Evolutionary conservation across 2,329 filamentous ascomycete genomes (phyloP), one percentile per base, ranked within the genome.

Genomic region (Corniculantispora saksenae): DNA sequence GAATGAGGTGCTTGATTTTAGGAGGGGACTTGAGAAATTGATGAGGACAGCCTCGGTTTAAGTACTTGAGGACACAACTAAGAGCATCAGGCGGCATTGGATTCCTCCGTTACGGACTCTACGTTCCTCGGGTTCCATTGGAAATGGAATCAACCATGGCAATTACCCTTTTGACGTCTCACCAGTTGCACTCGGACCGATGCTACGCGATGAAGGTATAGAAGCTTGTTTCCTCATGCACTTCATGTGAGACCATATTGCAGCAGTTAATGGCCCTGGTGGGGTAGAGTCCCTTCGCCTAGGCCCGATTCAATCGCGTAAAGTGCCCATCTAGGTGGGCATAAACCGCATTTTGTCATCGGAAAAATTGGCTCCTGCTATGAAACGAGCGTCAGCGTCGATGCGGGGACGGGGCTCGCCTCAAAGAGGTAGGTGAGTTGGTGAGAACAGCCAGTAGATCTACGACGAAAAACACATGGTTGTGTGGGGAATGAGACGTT

Each of bases 401-500:
- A 27, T 43, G 38, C 23, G 23, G 9, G n/a, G 35, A 19, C 3
- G 2, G 9, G n/a, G 19, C 23, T 12, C 35, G 10, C 54, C 38
- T 3, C n/a, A 27, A 57, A 57, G 21, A 19, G 54, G 54, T 27
- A 57, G 21, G 21, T 57, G 38, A 4, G n/a, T 23, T 23, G 54
- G 13, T 21, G 15, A 29, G 54, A 57, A 57, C 10, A 29, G 38
- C 21, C 19, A 17, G 40, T 29, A n/a, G 54, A 57, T 57, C 21
- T 35, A 23, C 54, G 23, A 15, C 15, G 15, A 27, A 21, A 10
- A n/a, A 15, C 15, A 23, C 54, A 38, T 29, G 23, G 54, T 32
- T n/a, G 35, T n/a, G 54, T 45, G 21, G 54, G 38, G 54, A 21
- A 45, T 57, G 54, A 23, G 54, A 57, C 54, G 54, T 57, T 57